Conservation (phyloP, 1,284 basidiomycete species). For the Boletus subluridellus region DNA sequence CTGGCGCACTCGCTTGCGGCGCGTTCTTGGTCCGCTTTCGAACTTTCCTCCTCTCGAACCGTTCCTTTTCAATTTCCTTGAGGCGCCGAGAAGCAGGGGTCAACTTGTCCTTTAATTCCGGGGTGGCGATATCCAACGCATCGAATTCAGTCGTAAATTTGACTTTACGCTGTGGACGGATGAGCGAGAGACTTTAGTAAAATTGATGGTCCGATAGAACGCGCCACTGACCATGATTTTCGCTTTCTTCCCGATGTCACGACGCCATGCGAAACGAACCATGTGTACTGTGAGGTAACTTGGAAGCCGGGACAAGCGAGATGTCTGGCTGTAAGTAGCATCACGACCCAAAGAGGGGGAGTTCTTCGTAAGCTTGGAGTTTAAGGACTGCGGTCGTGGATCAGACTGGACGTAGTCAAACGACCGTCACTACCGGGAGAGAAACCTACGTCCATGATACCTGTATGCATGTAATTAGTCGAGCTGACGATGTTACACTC, state of each 20-base stretch:
- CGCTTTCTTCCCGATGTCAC: conserved; percentile 87
- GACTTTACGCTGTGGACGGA: conserved; percentile 70
- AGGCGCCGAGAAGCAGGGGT: conserved; percentile 69
- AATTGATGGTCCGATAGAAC: neutral
- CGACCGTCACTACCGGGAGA: neutral
- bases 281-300: conserved; percentile 85
- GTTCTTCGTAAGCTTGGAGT: conserved; percentile 83
- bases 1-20: conserved; percentile 32
- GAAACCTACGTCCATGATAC: conserved; percentile 74
- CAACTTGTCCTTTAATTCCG: conserved; percentile 73
- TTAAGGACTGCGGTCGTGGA: conserved; percentile 60
- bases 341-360: conserved; percentile 78
- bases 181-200: neutral
- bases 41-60: conserved; percentile 81
- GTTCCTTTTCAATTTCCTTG: conserved; percentile 79
- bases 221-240: conserved; percentile 75
- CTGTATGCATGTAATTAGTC: conserved; percentile 89
- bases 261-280: conserved; percentile 94
- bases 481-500: conserved; percentile 87
- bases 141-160: conserved; percentile 91
- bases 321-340: conserved; percentile 81
- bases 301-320: conserved; percentile 82
- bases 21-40: conserved; percentile 67
- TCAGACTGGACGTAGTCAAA: neutral
- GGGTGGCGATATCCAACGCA: conserved; percentile 77